These are phyloP conservation scores for Apiospora phragmitis DNA, from an alignment of 2,329 filamentous ascomycete genomes.

Conservation along the genomic window DNA sequence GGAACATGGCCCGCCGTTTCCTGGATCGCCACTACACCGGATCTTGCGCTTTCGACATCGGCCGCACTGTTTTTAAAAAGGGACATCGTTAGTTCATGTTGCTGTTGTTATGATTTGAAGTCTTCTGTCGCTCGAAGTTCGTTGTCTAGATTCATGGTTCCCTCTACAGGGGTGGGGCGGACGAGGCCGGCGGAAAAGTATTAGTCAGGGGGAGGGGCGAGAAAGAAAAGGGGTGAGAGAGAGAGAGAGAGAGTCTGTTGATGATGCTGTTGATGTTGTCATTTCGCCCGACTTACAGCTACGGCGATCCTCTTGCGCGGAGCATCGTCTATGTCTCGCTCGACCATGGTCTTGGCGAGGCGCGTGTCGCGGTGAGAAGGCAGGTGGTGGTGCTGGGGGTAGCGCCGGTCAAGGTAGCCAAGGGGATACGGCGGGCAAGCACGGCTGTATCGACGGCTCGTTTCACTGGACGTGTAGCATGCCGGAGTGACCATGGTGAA, in stretches of 20 bases:
- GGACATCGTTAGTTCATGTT: background rate
- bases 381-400: constrained; percentile 18
- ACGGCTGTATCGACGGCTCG: constrained; percentile 41
- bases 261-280: too few species aligned
- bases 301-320: constrained; percentile 60
- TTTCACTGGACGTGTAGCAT: constrained; percentile 38
- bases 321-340: constrained; percentile 42
- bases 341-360: constrained; percentile 38
- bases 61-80: constrained; percentile 62
- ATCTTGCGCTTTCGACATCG: constrained; percentile 94
- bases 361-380: constrained; percentile 38
- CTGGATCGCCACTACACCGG: constrained; percentile 83
- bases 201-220: too few species aligned
- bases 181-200: too few species aligned
- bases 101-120: background rate
- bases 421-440: constrained; percentile 38
- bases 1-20: constrained; percentile 73
- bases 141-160: background rate
- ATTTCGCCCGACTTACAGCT: constrained; percentile 45
- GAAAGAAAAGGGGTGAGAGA: background rate
- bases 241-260: too few species aligned
- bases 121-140: background rate
- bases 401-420: constrained; percentile 38
- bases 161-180: too few species aligned
- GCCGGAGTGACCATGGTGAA: constrained; percentile 44